A percentile compares a stretch with the other conserved stretches of the same genome.
These are phyloP conservation scores for Pseudozyma sp. DNA, from an alignment of 1,284 basidiomycete species.

Conservation along the genomic window DNA sequence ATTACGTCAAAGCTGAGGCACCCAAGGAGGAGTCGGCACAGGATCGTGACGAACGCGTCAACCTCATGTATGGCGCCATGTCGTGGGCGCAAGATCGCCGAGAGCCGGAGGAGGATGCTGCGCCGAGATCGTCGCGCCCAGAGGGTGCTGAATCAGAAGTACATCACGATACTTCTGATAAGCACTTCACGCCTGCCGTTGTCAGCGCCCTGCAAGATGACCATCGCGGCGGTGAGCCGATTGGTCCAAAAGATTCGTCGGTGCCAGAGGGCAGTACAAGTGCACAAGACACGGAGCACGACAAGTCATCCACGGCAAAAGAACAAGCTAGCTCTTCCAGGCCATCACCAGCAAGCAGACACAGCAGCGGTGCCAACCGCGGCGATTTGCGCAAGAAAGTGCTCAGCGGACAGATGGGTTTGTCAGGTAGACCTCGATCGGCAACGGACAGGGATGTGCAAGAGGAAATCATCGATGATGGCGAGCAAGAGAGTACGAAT, in stretches of 20 bases:
- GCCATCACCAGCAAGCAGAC: constrained; percentile 5
- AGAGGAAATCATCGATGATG: neutral
- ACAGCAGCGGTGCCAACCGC: constrained; percentile 14
- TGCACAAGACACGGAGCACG: constrained; percentile 30
- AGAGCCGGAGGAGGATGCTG: constrained; percentile 13
- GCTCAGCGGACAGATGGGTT: constrained; percentile 37
- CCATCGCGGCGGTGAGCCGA: constrained; percentile 13
- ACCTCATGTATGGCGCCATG: constrained; percentile 53
- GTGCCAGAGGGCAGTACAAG: constrained; percentile 35
- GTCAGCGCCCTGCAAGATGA: constrained; percentile 15
- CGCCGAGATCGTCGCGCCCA: constrained; percentile 8
- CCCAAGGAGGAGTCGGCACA: constrained; percentile 41
- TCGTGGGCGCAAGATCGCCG: constrained; percentile 38
- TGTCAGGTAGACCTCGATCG: constrained; percentile 28
- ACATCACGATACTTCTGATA: neutral
- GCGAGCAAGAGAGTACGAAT: too few species aligned
- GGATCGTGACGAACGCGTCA: constrained; percentile 40
- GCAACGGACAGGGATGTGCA: constrained; percentile 2
- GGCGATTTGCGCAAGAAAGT: constrained; percentile 48
- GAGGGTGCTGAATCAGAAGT: neutral
- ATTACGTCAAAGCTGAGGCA: constrained; percentile 32
- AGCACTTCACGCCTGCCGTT: constrained; percentile 12
- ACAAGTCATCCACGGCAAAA: neutral
- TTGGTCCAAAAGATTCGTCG: constrained; percentile 30
- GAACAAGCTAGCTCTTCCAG: neutral